Evolutionary conservation across 352 stramenopile genomes (phyloP).

Genomic region (Elongisporangium prolatum): DNA sequence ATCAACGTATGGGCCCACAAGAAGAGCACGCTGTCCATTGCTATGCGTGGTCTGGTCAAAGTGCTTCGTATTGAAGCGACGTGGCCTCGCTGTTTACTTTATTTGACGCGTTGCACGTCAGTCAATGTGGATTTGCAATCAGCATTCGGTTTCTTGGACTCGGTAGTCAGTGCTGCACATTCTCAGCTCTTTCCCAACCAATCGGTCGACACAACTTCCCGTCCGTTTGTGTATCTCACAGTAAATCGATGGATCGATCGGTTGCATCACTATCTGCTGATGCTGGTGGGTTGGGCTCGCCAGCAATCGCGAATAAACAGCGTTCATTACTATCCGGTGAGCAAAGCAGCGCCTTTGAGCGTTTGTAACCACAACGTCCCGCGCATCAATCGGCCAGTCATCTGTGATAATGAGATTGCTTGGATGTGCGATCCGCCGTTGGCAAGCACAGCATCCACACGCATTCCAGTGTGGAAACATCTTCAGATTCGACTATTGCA

Average conservation of each 20-base stretch:
- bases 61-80: too few species aligned
- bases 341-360: background rate
- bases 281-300: background rate
- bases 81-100: too few species aligned
- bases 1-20: too few species aligned
- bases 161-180: conserved; percentile 8
- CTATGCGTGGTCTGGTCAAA: too few species aligned
- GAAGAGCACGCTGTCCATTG: too few species aligned
- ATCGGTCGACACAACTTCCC: conserved; percentile 1
- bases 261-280: conserved; percentile 19
- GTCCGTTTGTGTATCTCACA: conserved; percentile 8
- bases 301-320: background rate
- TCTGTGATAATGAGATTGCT: background rate
- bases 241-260: conserved; percentile 22
- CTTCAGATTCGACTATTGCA: background rate
- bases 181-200: conserved; percentile 2
- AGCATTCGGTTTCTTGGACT: too few species aligned
- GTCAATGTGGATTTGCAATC: too few species aligned
- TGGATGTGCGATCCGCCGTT: background rate
- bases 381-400: background rate
- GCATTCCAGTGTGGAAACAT: background rate
- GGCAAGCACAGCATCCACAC: background rate
- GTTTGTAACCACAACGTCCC: background rate
- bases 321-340: background rate
- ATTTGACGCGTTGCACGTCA: too few species aligned